A percentile compares a stretch with the other conserved stretches of the same genome.
These are phyloP conservation scores for Plectosphaerella sp. DNA, from an alignment of 2,329 filamentous ascomycete species.

Conservation along the genomic window DNA sequence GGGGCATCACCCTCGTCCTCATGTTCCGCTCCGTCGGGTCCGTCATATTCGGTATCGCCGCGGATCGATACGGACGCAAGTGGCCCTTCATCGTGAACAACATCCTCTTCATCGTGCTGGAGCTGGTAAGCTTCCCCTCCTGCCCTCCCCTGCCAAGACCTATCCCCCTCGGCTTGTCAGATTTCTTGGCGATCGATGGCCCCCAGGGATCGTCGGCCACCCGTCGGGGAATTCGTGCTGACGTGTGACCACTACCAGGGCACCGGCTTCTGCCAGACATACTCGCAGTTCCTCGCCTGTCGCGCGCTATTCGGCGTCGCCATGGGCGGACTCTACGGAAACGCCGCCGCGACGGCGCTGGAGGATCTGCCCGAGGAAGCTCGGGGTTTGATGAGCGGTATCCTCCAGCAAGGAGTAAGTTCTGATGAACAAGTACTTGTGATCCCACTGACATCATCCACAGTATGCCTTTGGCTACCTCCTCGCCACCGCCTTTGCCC, in stretches of 20 bases:
- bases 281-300: constrained; percentile 68
- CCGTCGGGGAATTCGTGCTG: constrained; percentile 5
- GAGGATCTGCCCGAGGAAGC: constrained; percentile 67
- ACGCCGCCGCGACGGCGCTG: constrained; percentile 72
- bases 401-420: constrained; percentile 63
- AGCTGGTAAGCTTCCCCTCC: constrained; percentile 54
- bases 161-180: background rate
- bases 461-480: constrained; percentile 63
- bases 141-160: background rate
- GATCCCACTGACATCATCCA: background rate
- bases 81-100: constrained; percentile 78
- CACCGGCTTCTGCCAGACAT: constrained; percentile 66
- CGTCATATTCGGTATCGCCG: constrained; percentile 47
- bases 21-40: constrained; percentile 57
- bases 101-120: constrained; percentile 65
- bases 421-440: too few species aligned
- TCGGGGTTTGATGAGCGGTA: constrained; percentile 70
- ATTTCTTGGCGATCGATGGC: constrained; percentile 6
- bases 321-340: constrained; percentile 79
- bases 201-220: background rate
- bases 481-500: constrained; percentile 51
- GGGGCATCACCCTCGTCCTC: constrained; percentile 60
- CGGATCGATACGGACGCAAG: constrained; percentile 54
- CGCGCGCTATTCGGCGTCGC: constrained; percentile 73
- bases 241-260: constrained; percentile 26